A percentile compares a stretch with the other conserved stretches of the same genome.
These are phyloP conservation scores for Agaricus sinodeliciosus DNA, from an alignment of 768 basidiomycete genomes.

Conservation along the genomic window DNA sequence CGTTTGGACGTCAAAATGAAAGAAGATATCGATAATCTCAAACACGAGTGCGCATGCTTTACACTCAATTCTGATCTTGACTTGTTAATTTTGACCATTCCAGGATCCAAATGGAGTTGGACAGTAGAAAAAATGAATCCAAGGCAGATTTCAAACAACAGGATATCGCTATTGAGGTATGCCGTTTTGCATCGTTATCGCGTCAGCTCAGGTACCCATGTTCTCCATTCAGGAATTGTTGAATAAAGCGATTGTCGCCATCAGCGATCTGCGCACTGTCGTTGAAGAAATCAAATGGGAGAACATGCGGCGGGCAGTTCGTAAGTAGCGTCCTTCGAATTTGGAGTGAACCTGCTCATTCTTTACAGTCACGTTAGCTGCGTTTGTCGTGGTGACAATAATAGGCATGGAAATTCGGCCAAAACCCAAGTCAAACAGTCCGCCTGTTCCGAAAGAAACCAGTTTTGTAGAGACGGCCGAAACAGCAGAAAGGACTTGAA, in stretches of 20 bases:
- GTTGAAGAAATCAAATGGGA: conserved; percentile 88
- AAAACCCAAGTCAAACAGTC: conserved; percentile 24
- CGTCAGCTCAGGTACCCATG: neutral
- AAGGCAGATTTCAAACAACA: conserved; percentile 77
- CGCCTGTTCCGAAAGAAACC: conserved; percentile 21
- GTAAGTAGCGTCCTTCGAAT: conserved; percentile 33
- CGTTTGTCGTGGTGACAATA: conserved; percentile 65
- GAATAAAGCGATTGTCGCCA: conserved; percentile 64
- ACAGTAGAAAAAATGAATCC: conserved; percentile 88
- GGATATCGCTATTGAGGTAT: conserved; percentile 80
- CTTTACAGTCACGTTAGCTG: conserved; percentile 49
- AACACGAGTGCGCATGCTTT: conserved; percentile 72
- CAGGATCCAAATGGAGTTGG: conserved; percentile 95
- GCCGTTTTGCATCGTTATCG: neutral
- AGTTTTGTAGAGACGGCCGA: conserved; percentile 23
- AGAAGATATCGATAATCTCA: conserved; percentile 81
- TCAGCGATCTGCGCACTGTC: conserved; percentile 74
- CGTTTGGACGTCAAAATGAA: conserved; percentile 85
- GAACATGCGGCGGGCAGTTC: conserved; percentile 78
- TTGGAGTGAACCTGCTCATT: neutral
- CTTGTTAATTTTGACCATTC: conserved; percentile 3
- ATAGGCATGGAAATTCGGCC: conserved; percentile 62
- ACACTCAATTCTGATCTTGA: neutral
- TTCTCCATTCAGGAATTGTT: conserved; percentile 50
- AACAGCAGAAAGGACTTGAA: conserved; percentile 22